Conservation (phyloP, 208 protist species). For the Leptomonas pyrrhocoris region DNA sequence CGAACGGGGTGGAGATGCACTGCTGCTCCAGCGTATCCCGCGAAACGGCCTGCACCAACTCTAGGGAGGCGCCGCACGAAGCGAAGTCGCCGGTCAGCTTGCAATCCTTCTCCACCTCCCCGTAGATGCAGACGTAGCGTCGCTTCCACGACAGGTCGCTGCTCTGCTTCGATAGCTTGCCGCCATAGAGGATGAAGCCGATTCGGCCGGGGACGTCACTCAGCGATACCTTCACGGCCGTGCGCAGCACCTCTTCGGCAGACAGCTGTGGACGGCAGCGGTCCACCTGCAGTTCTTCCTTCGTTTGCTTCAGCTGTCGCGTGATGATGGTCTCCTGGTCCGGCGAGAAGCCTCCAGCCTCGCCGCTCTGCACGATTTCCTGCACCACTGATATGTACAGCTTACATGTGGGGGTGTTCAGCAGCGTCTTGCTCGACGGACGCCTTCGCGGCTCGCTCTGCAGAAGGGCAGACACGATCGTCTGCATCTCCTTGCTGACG, state of each 20-base stretch:
- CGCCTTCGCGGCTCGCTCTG: constrained; percentile 53
- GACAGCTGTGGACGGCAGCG: constrained; percentile 35
- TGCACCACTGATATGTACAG: constrained; percentile 72
- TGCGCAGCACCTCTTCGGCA: constrained; percentile 58
- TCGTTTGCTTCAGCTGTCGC: constrained; percentile 58
- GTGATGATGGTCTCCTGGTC: constrained; percentile 46
- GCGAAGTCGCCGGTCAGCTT: constrained; percentile 50
- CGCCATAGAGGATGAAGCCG: constrained; percentile 60
- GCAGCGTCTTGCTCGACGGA: constrained; percentile 66
- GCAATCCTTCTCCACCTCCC: constrained; percentile 66
- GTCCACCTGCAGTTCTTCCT: constrained; percentile 54
- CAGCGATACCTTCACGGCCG: constrained; percentile 59
- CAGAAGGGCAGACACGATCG: constrained; percentile 60
- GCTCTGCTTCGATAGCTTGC: constrained; percentile 69
- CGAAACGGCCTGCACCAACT: constrained; percentile 69
- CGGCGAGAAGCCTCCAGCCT: constrained; percentile 57
- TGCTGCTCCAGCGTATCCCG: constrained; percentile 83
- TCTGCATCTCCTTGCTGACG: constrained; percentile 63
- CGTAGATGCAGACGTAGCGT: constrained; percentile 78
- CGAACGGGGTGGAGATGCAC: constrained; percentile 75
- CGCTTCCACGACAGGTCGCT: constrained; percentile 77
- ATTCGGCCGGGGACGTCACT: constrained; percentile 44
- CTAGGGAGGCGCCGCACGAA: constrained; percentile 56
- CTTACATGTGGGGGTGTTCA: constrained; percentile 74
- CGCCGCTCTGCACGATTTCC: constrained; percentile 74